Base-by-base conservation (phyloP, 257 asterid genomes). In the Solanum infundibuliforme region DNA sequence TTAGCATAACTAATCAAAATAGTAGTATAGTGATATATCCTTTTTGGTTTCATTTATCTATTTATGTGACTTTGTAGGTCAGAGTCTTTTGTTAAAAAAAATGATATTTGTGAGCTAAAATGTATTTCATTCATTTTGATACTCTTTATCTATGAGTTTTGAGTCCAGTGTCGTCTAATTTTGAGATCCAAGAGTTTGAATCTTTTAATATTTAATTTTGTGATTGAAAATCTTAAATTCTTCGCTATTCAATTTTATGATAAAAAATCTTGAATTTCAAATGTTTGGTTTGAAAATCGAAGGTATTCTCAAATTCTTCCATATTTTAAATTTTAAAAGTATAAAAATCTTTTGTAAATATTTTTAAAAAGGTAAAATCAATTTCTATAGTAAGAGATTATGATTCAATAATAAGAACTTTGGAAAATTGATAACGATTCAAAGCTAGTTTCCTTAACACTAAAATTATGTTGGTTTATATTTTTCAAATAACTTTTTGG, bases 111-210 rank as follows among this genome's bases (percentile, higher is more conserved):
- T 58, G 66, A 20, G 11, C 4, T 58, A 20, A 58, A 20, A 20
- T 20, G 9, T 58, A 3, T 58, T 58, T 58, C 27, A 4, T 62
- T 62, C 3, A 62, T 10, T 62, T 62, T 62, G 14, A n/a, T 4
- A 2, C 3, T 62, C 1, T 62, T n/a, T n/a, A 62, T 62, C 0
- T 23, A 10, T 3, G 1, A n/a, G 1, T 1, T 62, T 10, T n/a
- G 16, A 62, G 2, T n/a, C 1, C 0, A n/a, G 5, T 2, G 0
- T n/a, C 2, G 5, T 60, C 1, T 60, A 9, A 55, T 55, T 55
- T 55, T 7, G 23, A 55, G n/a, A 7, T 55, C 0, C 10, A 20
- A 20, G 25, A 18, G 27, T 21, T 21, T 21, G 25, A 60, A 21
- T 21, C 7, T 23, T 62, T 23, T 4, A 0, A 62, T n/a, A 1